Percentiles rank a stretch among this genome's conserved stretches.
These are phyloP conservation scores for Helicostylum pulchrum DNA, from an alignment of 192 early-diverging fungal species.

Conservation along the genomic window DNA sequence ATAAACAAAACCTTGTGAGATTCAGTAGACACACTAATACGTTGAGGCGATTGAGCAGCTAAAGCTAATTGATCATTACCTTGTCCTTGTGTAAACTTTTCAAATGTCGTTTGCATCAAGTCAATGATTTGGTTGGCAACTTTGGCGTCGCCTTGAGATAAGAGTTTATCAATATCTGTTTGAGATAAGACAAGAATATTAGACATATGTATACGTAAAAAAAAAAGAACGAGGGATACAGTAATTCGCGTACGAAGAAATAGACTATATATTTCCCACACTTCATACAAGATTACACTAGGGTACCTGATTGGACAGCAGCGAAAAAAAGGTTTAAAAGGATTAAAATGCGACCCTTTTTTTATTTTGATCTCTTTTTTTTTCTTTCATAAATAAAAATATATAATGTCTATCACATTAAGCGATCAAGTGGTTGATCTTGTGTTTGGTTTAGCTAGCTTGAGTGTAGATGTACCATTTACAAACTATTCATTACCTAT, in stretches of 20 bases:
- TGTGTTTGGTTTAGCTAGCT: neutral
- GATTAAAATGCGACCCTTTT: no score
- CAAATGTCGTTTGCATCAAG: constrained; percentile 30
- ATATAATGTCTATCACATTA: constrained; percentile 10
- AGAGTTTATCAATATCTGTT: constrained; percentile 6
- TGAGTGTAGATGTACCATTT: constrained; percentile 4
- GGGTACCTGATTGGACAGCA: no score
- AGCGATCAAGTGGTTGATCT: constrained; percentile 9
- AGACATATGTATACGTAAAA: no score
- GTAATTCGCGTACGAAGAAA: no score
- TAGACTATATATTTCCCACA: no score
- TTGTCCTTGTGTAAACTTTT: constrained; percentile 11
- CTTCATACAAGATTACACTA: no score
- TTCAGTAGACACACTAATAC: constrained; percentile 36
- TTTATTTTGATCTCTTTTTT: constrained; percentile 1
- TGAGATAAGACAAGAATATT: constrained; percentile 11
- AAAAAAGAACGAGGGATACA: no score
- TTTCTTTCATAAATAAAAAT: neutral
- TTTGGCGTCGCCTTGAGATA: constrained; percentile 3
- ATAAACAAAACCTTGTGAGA: constrained; percentile 44
- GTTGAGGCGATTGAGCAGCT: constrained; percentile 42
- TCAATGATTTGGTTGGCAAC: constrained; percentile 17
- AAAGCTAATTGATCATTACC: constrained; percentile 9
- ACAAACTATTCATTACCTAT: constrained; percentile 5
- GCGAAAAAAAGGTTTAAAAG: no score